Conservation (phyloP, 352 stramenopile genomes). For the Pythium aquatile region DNA sequence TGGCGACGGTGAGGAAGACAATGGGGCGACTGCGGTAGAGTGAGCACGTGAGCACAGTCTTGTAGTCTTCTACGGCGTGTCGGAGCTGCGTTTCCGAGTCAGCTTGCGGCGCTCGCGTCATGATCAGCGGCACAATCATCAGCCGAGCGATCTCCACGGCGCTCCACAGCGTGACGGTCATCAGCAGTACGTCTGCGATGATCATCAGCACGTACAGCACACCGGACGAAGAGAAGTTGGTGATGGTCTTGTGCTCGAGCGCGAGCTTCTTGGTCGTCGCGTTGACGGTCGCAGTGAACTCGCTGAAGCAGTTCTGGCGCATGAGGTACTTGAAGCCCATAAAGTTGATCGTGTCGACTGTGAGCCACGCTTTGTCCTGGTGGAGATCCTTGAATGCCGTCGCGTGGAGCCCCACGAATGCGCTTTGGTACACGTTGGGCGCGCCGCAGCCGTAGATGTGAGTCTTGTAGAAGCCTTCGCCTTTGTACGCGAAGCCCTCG, state of each 20-base stretch:
- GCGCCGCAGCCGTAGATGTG: slow-evolving; percentile 16
- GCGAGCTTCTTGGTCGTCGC: background rate
- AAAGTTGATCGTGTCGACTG: slow-evolving; percentile 13
- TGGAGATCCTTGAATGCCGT: slow-evolving; percentile 7
- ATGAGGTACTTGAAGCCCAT: slow-evolving; percentile 17
- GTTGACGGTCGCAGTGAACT: slow-evolving; percentile 1
- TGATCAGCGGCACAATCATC: slow-evolving; percentile 11
- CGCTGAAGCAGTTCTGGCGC: slow-evolving; percentile 15
- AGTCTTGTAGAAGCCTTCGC: slow-evolving; percentile 15
- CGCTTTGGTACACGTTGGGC: slow-evolving; percentile 7
- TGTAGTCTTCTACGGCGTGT: slow-evolving; percentile 9
- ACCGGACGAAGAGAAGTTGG: slow-evolving; percentile 25
- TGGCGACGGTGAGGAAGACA: slow-evolving; percentile 10
- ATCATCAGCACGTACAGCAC: slow-evolving; percentile 16
- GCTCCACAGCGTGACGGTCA: slow-evolving; percentile 11
- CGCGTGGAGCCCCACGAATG: slow-evolving; percentile 16
- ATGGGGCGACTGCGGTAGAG: slow-evolving; percentile 15
- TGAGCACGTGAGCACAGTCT: slow-evolving; percentile 20
- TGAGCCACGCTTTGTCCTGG: slow-evolving; percentile 28
- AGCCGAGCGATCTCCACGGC: slow-evolving; percentile 20
- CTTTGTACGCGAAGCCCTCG: slow-evolving; percentile 20
- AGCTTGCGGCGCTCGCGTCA: background rate
- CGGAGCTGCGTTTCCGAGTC: background rate
- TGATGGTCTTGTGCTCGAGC: slow-evolving; percentile 10
- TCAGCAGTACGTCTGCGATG: slow-evolving; percentile 20